Evolutionary conservation across 352 stramenopile genomes (phyloP).

Genomic region (Phytophthora pisi): DNA sequence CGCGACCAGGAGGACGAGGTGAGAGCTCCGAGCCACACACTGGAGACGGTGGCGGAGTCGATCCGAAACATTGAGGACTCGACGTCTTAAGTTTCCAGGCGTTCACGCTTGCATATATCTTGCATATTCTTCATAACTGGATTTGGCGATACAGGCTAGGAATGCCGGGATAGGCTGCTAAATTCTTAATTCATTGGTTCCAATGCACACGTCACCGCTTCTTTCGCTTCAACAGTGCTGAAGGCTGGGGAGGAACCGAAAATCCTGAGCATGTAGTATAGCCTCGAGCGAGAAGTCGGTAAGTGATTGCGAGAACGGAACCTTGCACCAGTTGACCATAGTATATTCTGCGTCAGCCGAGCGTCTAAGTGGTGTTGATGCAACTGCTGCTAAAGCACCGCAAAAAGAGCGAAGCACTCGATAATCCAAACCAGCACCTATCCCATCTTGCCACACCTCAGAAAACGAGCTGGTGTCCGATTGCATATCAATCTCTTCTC

Average conservation of each 20-base stretch:
- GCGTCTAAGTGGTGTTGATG: not conserved
- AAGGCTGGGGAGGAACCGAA: conserved; percentile 17
- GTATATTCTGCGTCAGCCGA: conserved; percentile 12
- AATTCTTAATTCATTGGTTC: not conserved
- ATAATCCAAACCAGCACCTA: conserved; percentile 21
- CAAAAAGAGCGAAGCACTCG: conserved; percentile 26
- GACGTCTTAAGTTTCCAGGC: conserved; percentile 2
- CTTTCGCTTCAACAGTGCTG: not conserved
- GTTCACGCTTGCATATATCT: conserved; percentile 1
- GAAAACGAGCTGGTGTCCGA: conserved; percentile 19
- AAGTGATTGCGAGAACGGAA: conserved; percentile 21
- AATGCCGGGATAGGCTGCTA: not conserved
- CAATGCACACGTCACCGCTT: not conserved
- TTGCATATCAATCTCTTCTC: conserved; percentile 20
- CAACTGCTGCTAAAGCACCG: conserved; percentile 24
- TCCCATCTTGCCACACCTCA: conserved; percentile 22
- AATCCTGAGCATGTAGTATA: conserved; percentile 31
- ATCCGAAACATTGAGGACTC: conserved; percentile 11
- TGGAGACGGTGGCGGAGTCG: conserved; percentile 22
- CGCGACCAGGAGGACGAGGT: conserved; percentile 20
- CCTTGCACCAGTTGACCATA: conserved; percentile 34
- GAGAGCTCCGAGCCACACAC: conserved; percentile 11
- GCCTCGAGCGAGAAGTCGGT: conserved; percentile 31
- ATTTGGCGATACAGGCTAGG: too few relatives aligned
- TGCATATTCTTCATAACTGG: conserved; percentile 9